A percentile compares a stretch with the other conserved stretches of the same genome.
phyloP scores from a whole-genome alignment of 371 early-diverging fungal genomes.

The Dichotomocladium elegans region DNA sequence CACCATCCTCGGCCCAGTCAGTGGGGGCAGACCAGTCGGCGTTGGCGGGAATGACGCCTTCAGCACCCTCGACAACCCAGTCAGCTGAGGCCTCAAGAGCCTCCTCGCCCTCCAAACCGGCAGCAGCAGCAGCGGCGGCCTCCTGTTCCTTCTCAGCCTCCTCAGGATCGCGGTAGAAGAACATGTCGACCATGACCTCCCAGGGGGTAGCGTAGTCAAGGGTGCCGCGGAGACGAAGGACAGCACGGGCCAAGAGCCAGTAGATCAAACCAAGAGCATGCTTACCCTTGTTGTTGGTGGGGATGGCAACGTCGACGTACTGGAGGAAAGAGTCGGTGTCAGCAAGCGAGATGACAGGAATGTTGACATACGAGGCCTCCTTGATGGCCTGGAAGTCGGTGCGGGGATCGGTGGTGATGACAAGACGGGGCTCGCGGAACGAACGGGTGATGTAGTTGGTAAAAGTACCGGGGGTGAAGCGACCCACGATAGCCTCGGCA shows the following conservation, averaged over 20 bases:
- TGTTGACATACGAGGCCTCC: constrained; percentile 99
- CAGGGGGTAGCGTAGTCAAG: constrained; percentile 80
- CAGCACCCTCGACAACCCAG: constrained; percentile 25
- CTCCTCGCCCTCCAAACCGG: constrained; percentile 10
- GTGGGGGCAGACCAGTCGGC: constrained; percentile 17
- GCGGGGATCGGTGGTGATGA: constrained; percentile 98
- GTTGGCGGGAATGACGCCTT: constrained; percentile 20
- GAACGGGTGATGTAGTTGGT: constrained; percentile 99
- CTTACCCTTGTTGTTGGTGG: constrained; percentile 99
- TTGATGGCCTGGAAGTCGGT: constrained; percentile 98
- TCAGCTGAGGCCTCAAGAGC: constrained; percentile 12
- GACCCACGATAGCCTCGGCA: constrained; percentile 96
- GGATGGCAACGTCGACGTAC: constrained; percentile 98
- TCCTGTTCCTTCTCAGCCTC: constrained; percentile 75
- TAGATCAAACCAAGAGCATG: constrained; percentile 96
- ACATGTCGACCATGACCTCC: constrained; percentile 98
- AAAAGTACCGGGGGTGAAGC: constrained; percentile 99
- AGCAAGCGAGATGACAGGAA: constrained; percentile 98
- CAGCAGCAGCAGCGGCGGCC: constrained; percentile 21
- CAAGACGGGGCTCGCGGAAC: constrained; percentile 97
- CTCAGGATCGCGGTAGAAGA: constrained; percentile 96
- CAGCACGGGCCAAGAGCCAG: constrained; percentile 97
- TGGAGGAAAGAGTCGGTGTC: constrained; percentile 96
- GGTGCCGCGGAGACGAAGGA: constrained; percentile 95
- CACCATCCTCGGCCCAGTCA: constrained; percentile 32